Evolutionary conservation across 768 basidiomycete species (phyloP), one percentile per base, ranked within the genome.

Genomic region (Lepiota brunneoincarnata): DNA sequence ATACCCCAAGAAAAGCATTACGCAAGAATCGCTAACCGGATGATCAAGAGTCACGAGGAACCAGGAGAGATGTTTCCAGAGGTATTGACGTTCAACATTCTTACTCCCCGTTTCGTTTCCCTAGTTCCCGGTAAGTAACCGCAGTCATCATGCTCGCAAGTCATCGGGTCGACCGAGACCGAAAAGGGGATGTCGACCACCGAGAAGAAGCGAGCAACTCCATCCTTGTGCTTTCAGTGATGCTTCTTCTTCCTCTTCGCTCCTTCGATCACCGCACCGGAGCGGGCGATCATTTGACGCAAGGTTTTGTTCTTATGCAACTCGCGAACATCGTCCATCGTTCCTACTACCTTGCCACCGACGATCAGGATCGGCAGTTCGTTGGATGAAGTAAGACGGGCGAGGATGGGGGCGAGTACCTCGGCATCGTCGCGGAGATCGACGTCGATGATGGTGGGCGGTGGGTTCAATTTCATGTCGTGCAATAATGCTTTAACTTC

Each of bases 391-490:
- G 87, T 87, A 36, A 92, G 72, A 0, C 90, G 84, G 11, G 64
- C 61, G 41, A 92, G 74, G 21, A 91, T 72, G 1, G 87, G 83
- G 3, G 68, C 65, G 20, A 93, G 72, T 21, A 89, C 81, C 0
- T 77, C 72, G 4, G 78, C 80, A 64, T 93, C 90, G 56, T 84
- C 85, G 56, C 90, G 83, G 48, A 81, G 68, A 63, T 92, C 89
- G 18, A 89, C 78, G 37, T 89, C 86, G 39, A 92, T 79, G 45
- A 90, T 74, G 14, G 83, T 79, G 0, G 88, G 84, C 0, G 76
- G 64, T 7, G 89, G 90, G 0, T 69, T 71, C 37, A 92, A 76
- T 59, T 83, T 69, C 67, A 88, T 70, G 7, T 69, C 72, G 1
- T 71, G 63, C 3, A 93, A 69, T 6, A 86, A 74, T 11, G 72